Conservation (phyloP, 2,329 filamentous ascomycete species). For the Aureobasidium pullulans region DNA sequence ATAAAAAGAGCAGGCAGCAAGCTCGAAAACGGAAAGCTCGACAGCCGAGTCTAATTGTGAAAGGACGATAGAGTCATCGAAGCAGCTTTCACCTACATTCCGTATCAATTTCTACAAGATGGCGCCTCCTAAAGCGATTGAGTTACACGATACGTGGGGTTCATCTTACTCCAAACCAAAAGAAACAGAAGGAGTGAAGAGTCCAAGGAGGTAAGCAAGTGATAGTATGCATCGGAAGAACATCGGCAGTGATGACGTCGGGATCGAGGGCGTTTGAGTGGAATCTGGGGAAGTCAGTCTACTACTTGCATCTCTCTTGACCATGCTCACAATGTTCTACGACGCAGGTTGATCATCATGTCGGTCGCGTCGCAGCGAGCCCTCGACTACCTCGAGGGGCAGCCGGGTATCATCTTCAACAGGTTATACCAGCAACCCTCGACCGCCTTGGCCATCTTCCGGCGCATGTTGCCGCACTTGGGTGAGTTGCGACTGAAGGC, state of each 20-base stretch:
- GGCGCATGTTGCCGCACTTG: slow-evolving; percentile 90
- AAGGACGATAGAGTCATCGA: neutral
- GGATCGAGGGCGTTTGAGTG: neutral
- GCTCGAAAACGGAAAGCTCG: too few species aligned
- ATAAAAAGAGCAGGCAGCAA: neutral
- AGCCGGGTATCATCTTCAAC: slow-evolving; percentile 81
- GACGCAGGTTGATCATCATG: slow-evolving; percentile 30
- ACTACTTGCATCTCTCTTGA: neutral
- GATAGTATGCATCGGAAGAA: neutral
- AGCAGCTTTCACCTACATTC: neutral
- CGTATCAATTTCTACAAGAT: neutral
- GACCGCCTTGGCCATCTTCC: slow-evolving; percentile 88
- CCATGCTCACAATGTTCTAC: slow-evolving; percentile 9
- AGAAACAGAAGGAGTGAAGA: neutral
- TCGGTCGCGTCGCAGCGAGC: slow-evolving; percentile 51
- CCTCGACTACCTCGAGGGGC: slow-evolving; percentile 87
- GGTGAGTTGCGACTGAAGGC: slow-evolving; percentile 44
- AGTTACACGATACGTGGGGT: too few species aligned
- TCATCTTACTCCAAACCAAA: too few species aligned
- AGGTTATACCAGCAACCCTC: slow-evolving; percentile 94
- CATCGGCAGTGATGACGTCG: slow-evolving; percentile 1
- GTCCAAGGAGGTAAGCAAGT: neutral
- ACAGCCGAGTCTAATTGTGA: neutral
- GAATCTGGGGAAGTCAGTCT: neutral
- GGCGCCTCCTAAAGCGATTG: too few species aligned